Conservation (phyloP, 176 grass and related monocot genomes). For the Aegilops sharonensis region DNA sequence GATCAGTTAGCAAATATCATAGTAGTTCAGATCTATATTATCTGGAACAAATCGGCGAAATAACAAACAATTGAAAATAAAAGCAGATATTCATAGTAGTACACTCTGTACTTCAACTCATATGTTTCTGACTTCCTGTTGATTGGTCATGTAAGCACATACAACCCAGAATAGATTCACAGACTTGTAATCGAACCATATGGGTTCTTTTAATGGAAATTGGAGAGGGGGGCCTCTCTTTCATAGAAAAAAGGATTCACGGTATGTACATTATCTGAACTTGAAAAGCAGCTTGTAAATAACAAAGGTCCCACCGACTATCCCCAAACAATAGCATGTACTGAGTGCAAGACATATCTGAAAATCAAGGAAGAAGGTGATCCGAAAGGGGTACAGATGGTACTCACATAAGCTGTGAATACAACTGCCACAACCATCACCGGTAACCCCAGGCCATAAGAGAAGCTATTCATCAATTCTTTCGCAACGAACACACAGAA, state of each 20-base stretch:
- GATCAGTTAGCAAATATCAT: background rate
- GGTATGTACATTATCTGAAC: background rate
- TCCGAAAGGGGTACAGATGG: background rate
- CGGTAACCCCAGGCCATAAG: slow-evolving; percentile 70
- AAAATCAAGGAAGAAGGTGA: slow-evolving; percentile 4
- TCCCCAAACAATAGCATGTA: background rate
- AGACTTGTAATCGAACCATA: background rate
- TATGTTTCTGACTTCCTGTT: background rate
- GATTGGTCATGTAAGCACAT: background rate
- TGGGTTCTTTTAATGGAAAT: too few relatives aligned
- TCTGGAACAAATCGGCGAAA: background rate
- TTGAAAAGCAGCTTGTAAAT: slow-evolving; percentile 7
- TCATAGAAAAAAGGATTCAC: background rate
- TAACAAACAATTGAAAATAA: background rate
- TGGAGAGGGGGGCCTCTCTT: too few relatives aligned
- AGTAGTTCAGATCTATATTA: background rate
- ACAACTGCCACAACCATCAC: slow-evolving; percentile 68
- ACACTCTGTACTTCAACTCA: background rate
- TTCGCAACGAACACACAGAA: slow-evolving; percentile 85
- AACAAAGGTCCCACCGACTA: background rate
- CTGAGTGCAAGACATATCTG: background rate
- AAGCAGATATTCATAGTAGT: background rate
- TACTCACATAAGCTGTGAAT: slow-evolving; percentile 91
- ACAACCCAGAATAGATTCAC: background rate
- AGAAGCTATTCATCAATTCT: slow-evolving; percentile 78